Percentiles rank a stretch among this genome's conserved stretches.
Conservation (phyloP, 768 basidiomycete species). For the Omphalotus guepiniiformis region DNA sequence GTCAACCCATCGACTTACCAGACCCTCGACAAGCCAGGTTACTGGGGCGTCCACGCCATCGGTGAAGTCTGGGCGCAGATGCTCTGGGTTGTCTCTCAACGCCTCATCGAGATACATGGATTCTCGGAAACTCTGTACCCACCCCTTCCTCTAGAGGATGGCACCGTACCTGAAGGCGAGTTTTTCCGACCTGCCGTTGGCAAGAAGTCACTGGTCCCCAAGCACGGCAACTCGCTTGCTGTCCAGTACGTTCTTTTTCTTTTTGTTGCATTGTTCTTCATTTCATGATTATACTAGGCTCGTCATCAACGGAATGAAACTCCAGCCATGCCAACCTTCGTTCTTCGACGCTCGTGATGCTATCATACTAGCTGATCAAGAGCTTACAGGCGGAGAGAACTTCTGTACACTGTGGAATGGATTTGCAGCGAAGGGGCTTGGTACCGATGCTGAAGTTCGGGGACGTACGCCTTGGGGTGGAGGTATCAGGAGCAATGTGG, state of each 20-base stretch:
- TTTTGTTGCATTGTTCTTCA: neutral
- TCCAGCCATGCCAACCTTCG: conserved; percentile 85
- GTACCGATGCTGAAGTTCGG: conserved; percentile 66
- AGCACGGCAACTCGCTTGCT: conserved; percentile 85
- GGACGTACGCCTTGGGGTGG: conserved; percentile 92
- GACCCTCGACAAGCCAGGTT: conserved; percentile 89
- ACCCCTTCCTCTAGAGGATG: conserved; percentile 60
- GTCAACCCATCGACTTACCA: conserved; percentile 92
- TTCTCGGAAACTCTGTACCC: conserved; percentile 80
- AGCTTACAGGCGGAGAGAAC: conserved; percentile 93
- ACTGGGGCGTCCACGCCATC: conserved; percentile 90
- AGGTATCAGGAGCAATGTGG: conserved; percentile 75
- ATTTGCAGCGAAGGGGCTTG: conserved; percentile 81
- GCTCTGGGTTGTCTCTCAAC: conserved; percentile 74
- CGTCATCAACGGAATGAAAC: conserved; percentile 89
- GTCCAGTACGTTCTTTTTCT: conserved; percentile 48
- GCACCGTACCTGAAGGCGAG: conserved; percentile 61
- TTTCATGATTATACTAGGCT: conserved; percentile 38
- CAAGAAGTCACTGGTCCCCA: conserved; percentile 68
- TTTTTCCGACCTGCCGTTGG: conserved; percentile 62
- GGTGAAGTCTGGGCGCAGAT: conserved; percentile 97
- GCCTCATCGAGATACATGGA: conserved; percentile 77
- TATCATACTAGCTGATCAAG: conserved; percentile 86
- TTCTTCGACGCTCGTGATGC: conserved; percentile 91
- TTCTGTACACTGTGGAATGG: conserved; percentile 81